Evolutionary conservation across 192 early-diverging fungal genomes (phyloP).

Genomic region (Coemansia sp.): DNA sequence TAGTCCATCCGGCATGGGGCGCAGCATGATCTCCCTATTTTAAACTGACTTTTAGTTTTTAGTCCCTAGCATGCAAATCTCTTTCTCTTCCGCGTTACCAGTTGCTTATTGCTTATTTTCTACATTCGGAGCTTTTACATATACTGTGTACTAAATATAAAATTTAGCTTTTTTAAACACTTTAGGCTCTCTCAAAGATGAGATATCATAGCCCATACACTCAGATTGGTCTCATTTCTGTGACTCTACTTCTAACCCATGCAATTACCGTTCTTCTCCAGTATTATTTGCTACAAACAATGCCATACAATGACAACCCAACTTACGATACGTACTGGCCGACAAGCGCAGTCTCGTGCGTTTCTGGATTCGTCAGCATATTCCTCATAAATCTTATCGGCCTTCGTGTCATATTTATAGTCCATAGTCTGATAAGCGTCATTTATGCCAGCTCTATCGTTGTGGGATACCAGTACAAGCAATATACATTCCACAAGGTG

Average conservation of each 20-base stretch:
- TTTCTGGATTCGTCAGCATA: constrained; percentile 26
- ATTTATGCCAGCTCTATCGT: constrained; percentile 29
- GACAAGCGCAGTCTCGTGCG: constrained; percentile 26
- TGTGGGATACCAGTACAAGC: constrained; percentile 13
- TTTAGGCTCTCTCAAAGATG: constrained; percentile 5
- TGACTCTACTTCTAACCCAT: constrained; percentile 27
- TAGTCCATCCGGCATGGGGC: neutral
- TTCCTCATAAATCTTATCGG: constrained; percentile 40
- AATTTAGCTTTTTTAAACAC: neutral
- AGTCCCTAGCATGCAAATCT: neutral
- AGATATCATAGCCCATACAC: constrained; percentile 28
- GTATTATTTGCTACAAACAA: constrained; percentile 17
- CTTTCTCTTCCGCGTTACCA: neutral
- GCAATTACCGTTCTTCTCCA: constrained; percentile 18
- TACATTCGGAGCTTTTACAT: neutral
- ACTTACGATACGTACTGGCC: constrained; percentile 33
- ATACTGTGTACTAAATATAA: neutral
- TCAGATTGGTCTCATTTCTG: constrained; percentile 26
- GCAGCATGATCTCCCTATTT: neutral
- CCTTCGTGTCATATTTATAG: constrained; percentile 23
- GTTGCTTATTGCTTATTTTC: neutral
- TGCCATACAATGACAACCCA: constrained; percentile 26
- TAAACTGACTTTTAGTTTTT: neutral
- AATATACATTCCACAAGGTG: constrained; percentile 12
- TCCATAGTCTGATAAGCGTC: constrained; percentile 22